A percentile compares a stretch with the other conserved stretches of the same genome.
Evolutionary conservation across 192 early-diverging fungal genomes (phyloP).

Genomic region (Coemansia sp.): DNA sequence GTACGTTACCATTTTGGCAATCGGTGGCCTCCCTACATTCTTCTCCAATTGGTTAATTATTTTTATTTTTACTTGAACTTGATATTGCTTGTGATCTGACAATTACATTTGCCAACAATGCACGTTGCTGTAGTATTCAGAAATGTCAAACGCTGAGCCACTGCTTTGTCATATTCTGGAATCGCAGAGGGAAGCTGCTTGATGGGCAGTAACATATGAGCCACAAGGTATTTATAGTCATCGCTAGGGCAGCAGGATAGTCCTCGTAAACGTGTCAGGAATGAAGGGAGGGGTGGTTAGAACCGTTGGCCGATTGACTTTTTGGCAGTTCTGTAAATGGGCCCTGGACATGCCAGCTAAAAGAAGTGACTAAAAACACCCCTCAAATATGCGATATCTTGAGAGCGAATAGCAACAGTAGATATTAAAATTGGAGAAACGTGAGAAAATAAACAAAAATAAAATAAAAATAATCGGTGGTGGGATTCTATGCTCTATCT

Average conservation of each 20-base stretch:
- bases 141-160: conserved; percentile 1
- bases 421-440: neutral
- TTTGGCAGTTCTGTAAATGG: neutral
- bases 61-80: neutral
- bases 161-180: neutral
- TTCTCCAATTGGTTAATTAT: neutral
- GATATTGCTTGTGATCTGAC: conserved; percentile 2
- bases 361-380: neutral
- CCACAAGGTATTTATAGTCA: neutral
- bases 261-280: neutral
- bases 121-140: neutral
- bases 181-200: neutral
- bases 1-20: neutral
- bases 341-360: neutral
- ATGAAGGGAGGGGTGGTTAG: conserved; percentile 1
- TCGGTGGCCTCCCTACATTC: conserved; percentile 6
- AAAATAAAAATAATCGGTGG: neutral
- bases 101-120: neutral
- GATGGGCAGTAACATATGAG: neutral
- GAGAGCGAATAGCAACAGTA: neutral
- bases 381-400: neutral
- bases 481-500: neutral
- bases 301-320: neutral
- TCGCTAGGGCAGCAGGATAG: neutral
- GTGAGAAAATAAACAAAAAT: neutral